phyloP scores from a whole-genome alignment of 192 early-diverging fungal species.

The Thamnidium elegans region DNA sequence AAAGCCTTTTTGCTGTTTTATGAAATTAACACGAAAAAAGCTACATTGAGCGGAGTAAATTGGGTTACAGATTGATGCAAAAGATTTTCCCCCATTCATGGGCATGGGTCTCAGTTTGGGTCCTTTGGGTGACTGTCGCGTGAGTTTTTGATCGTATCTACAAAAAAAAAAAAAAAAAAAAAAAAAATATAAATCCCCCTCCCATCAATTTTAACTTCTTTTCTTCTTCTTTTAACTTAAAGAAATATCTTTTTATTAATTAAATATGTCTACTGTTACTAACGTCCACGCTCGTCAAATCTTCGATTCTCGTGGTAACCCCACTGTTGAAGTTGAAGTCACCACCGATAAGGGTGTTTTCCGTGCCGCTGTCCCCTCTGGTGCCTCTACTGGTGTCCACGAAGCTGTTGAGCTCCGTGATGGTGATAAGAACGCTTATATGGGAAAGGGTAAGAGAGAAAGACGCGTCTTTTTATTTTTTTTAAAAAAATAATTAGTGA shows the following conservation, averaged over 20 bases:
- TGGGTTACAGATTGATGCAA: too few relatives aligned
- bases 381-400: conserved; percentile 98
- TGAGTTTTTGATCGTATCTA: not conserved
- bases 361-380: conserved; percentile 96
- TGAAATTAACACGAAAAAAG: too few relatives aligned
- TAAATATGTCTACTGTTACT: conserved; percentile 8
- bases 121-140: too few relatives aligned
- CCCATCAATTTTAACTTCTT: not conserved
- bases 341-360: conserved; percentile 92
- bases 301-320: conserved; percentile 99
- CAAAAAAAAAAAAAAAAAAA: not conserved
- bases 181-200: not conserved
- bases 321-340: conserved; percentile 97
- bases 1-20: too few relatives aligned
- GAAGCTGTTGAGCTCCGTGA: conserved; percentile 99
- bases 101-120: too few relatives aligned
- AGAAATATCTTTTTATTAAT: not conserved
- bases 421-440: conserved; percentile 74
- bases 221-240: not conserved
- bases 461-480: not conserved
- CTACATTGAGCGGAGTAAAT: too few relatives aligned
- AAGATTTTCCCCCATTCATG: too few relatives aligned
- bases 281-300: conserved; percentile 71
- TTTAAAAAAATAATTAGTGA: not conserved
- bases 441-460: conserved; percentile 54